Conservation (phyloP, 2,329 filamentous ascomycete genomes). For the Aspergillus texensis region DNA sequence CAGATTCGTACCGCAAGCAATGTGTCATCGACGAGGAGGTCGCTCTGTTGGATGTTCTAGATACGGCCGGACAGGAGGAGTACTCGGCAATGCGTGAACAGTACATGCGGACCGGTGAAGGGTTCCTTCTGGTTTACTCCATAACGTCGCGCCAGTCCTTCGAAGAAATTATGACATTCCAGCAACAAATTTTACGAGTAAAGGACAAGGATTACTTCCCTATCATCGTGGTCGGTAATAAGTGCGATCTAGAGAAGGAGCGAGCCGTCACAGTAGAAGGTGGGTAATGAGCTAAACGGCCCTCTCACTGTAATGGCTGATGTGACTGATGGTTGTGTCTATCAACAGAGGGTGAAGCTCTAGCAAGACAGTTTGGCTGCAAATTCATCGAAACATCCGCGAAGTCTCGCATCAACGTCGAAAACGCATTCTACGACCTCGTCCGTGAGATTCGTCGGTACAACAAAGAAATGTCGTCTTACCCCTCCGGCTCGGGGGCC, state of each 20-base stretch:
- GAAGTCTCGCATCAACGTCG: slow-evolving; percentile 96
- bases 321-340: slow-evolving; percentile 12
- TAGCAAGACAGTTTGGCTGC: slow-evolving; percentile 88
- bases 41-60: slow-evolving; percentile 93
- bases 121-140: slow-evolving; percentile 96
- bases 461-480: slow-evolving; percentile 96
- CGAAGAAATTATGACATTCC: slow-evolving; percentile 97
- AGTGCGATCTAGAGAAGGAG: slow-evolving; percentile 95
- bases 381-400: slow-evolving; percentile 99
- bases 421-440: slow-evolving; percentile 98
- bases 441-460: slow-evolving; percentile 97
- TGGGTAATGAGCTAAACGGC: slow-evolving; percentile 48
- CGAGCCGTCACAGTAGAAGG: slow-evolving; percentile 90
- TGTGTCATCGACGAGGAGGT: slow-evolving; percentile 98
- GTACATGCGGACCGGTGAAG: slow-evolving; percentile 99
- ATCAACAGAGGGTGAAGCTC: slow-evolving; percentile 76
- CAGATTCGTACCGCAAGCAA: slow-evolving; percentile 99
- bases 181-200: slow-evolving; percentile 96
- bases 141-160: slow-evolving; percentile 97
- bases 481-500: slow-evolving; percentile 69
- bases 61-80: slow-evolving; percentile 97
- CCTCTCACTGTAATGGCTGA: neutral
- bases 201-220: slow-evolving; percentile 99
- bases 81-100: slow-evolving; percentile 99
- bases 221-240: slow-evolving; percentile 98